Evolutionary conservation across 1,284 basidiomycete genomes (phyloP), one percentile per base, ranked within the genome.

Genomic region (Trichosporon asahii): DNA sequence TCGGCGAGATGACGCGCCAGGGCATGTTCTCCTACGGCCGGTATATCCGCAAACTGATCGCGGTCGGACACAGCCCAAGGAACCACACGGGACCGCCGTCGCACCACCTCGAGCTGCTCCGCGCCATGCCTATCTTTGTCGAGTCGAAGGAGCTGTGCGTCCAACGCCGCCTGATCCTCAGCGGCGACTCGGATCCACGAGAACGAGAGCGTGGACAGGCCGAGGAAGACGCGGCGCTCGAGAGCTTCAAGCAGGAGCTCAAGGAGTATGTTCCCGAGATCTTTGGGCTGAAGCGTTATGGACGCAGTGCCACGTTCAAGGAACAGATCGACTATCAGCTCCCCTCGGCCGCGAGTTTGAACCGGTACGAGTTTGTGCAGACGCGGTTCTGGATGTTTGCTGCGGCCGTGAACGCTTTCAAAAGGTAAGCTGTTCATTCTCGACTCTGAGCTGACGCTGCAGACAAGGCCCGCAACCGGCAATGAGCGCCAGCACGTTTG

Each of bases 31-130:
- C 90, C 1, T 96, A 93, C 77, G 86, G 89, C n/a, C 86, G 87
- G 53, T 97, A 95, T 77, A 87, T 96, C 33, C 92, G 94, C 77
- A 88, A 91, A 29, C 86, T 97, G 25, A 90, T 95, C 68, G 92
- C 93, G 1, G 87, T 92, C 27, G 91, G 93, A 14, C 74, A 79
- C 44, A 78, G 77, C 2, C 79, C 78, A 3, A 66, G 81, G 65
- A 70, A 66, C 57, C 33, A 66, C 57, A 44, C 67, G 5, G 66
- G 68, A 9, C 66, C 72, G 8, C 29, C 53, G 12, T 76, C 71
- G 33, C 81, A 82, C 72, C 81, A 83, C 68, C 72, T 82, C 15
- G 75, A 74, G 27, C 70, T 82, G 3, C 73, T 83, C 6, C 72
- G 73, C 29, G 76, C 75, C 1, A 77, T 83, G 78, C 81, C 81